Conservation (phyloP, 108 stramenopile species). For the Pseudonitzschia multistriata region DNA sequence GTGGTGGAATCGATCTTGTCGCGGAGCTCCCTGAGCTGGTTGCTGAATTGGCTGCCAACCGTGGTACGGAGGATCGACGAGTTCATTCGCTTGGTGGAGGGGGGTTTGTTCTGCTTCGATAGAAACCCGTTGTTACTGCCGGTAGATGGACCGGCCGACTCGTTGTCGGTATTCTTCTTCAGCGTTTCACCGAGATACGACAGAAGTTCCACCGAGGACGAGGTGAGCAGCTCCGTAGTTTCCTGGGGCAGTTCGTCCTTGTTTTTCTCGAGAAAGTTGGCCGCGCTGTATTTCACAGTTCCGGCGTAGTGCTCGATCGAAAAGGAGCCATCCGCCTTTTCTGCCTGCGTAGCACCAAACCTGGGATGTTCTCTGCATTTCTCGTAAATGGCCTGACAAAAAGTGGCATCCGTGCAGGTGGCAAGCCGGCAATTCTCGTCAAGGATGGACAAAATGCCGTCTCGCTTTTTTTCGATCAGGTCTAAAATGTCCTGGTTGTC, state of each 20-base stretch:
- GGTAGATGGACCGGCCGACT: not conserved
- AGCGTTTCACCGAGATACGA: conserved; percentile 41
- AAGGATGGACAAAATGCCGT: conserved; percentile 67
- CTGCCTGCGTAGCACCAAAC: conserved; percentile 52
- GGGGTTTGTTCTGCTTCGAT: conserved; percentile 12
- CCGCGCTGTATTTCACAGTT: conserved; percentile 71
- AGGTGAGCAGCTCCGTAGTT: conserved; percentile 71
- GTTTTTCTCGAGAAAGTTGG: conserved; percentile 88
- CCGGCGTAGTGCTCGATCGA: conserved; percentile 91
- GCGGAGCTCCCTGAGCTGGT: conserved; percentile 84
- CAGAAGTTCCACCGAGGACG: conserved; percentile 46
- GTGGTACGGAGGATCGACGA: conserved; percentile 44
- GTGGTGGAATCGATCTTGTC: conserved; percentile 83
- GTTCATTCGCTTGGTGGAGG: conserved; percentile 14
- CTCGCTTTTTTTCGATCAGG: conserved; percentile 80
- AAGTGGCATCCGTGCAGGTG: conserved; percentile 54
- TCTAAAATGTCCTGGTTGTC: conserved; percentile 92
- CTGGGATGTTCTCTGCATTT: conserved; percentile 46
- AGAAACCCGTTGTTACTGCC: not conserved
- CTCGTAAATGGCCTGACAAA: conserved; percentile 58
- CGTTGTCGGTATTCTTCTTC: not conserved
- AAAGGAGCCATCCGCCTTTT: conserved; percentile 62
- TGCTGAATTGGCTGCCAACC: conserved; percentile 86
- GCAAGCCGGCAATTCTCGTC: conserved; percentile 76
- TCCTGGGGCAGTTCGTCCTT: conserved; percentile 88